Conservation (phyloP, 2,329 filamentous ascomycete species). For the Alternaria ethzedia region DNA sequence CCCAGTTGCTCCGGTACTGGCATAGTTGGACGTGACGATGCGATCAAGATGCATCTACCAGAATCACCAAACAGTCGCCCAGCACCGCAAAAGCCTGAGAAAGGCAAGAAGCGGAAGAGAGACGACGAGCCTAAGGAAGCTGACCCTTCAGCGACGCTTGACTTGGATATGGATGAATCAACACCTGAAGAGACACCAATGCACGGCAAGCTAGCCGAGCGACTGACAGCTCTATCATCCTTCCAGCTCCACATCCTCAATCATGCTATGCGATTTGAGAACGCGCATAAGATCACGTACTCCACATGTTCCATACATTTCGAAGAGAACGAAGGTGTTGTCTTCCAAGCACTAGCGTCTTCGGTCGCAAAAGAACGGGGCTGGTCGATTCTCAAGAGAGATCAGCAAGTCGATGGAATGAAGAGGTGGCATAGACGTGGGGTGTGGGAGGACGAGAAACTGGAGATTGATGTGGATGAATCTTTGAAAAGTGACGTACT, state of each 20-base stretch:
- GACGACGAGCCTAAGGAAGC: constrained; percentile 11
- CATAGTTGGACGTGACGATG: constrained; percentile 89
- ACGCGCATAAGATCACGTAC: constrained; percentile 74
- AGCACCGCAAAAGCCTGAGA: constrained; percentile 21
- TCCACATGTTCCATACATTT: constrained; percentile 91
- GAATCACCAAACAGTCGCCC: constrained; percentile 22
- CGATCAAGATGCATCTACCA: constrained; percentile 65
- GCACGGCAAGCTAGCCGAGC: constrained; percentile 51
- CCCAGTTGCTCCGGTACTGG: constrained; percentile 96
- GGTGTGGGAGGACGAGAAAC: constrained; percentile 50
- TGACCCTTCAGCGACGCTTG: constrained; percentile 19
- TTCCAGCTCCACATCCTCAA: constrained; percentile 84
- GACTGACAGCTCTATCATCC: constrained; percentile 74
- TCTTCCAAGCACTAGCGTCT: constrained; percentile 73
- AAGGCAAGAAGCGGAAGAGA: constrained; percentile 45
- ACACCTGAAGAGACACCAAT: constrained; percentile 49
- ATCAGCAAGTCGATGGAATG: constrained; percentile 78
- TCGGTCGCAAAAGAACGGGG: constrained; percentile 69
- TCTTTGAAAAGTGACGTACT: constrained; percentile 53
- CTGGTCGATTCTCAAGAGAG: constrained; percentile 77
- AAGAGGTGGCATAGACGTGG: constrained; percentile 72
- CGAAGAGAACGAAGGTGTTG: constrained; percentile 88
- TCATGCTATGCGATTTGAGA: constrained; percentile 83
- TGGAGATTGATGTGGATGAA: constrained; percentile 50
- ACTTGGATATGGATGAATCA: constrained; percentile 36